A percentile compares a stretch with the other conserved stretches of the same genome.
phyloP scores from a whole-genome alignment of 176 grass and related monocot genomes.

The bread wheat (Triticum aestivum) region DNA sequence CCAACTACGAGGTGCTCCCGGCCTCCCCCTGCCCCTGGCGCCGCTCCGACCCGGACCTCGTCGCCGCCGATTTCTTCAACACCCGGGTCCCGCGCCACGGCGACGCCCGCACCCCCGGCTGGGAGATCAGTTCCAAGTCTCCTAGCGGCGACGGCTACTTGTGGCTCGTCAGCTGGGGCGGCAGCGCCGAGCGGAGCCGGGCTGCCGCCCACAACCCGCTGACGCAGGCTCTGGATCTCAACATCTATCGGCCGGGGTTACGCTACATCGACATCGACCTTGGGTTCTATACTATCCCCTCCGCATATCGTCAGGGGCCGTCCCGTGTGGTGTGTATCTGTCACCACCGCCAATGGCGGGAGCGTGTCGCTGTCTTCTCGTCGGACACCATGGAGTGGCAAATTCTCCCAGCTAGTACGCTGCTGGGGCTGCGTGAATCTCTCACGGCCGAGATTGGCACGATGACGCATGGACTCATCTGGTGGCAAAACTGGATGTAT shows the following conservation, averaged over 20 bases:
- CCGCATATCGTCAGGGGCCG: neutral
- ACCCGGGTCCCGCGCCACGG: neutral
- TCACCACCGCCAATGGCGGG: neutral
- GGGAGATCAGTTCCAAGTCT: neutral
- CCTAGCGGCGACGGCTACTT: neutral
- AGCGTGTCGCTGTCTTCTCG: neutral
- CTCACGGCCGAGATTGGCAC: neutral
- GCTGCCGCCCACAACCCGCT: neutral
- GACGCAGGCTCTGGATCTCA: neutral
- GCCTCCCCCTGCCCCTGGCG: neutral
- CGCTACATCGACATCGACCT: neutral
- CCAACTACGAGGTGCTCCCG: neutral
- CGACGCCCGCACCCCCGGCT: neutral
- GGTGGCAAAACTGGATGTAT: neutral
- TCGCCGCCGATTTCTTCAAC: neutral
- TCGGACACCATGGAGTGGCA: neutral
- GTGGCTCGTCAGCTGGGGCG: neutral
- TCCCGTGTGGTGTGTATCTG: neutral
- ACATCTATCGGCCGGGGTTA: neutral
- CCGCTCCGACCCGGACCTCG: neutral
- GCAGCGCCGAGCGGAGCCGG: neutral
- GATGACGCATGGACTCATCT: neutral
- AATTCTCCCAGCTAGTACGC: neutral
- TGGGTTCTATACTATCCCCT: neutral
- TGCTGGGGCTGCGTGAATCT: neutral